Evolutionary conservation across 345 rosid genomes (phyloP).

Genomic region (Populus tremula): DNA sequence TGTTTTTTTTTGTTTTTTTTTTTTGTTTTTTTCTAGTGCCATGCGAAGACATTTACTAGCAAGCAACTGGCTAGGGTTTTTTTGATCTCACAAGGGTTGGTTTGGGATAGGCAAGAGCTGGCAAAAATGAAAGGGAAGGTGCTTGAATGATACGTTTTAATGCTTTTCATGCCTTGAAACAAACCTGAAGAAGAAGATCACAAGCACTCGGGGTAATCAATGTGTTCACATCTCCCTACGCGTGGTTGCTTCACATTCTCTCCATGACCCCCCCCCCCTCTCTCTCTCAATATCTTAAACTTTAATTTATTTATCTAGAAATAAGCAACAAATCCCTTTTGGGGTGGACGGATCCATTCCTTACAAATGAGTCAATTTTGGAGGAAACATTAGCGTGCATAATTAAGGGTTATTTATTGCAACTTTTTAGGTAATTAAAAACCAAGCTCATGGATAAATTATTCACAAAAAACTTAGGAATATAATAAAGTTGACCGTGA

Average conservation of each 20-base stretch:
- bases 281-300: constrained; percentile 7
- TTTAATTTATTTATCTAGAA: constrained; percentile 8
- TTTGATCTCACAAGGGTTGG: not conserved
- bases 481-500: not conserved
- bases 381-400: not conserved
- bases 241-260: constrained; percentile 26
- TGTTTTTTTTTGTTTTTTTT: not conserved
- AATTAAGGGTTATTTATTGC: not conserved
- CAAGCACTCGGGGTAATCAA: constrained; percentile 7
- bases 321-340: not conserved
- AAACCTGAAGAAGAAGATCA: not conserved
- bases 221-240: constrained; percentile 8
- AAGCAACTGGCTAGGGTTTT: not conserved
- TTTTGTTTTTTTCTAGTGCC: not conserved
- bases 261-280: constrained; percentile 13
- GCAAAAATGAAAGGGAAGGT: not conserved
- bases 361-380: not conserved
- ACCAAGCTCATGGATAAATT: not conserved
- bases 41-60: not conserved
- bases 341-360: not conserved
- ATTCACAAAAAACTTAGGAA: not conserved
- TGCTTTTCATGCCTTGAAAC: not conserved
- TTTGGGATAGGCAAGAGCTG: not conserved
- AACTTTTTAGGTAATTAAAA: not conserved
- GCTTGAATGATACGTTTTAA: not conserved